A percentile compares a stretch with the other conserved stretches of the same genome.
Conservation (phyloP, 148 eudicot genomes). For the Chenopodium berlandieri region DNA sequence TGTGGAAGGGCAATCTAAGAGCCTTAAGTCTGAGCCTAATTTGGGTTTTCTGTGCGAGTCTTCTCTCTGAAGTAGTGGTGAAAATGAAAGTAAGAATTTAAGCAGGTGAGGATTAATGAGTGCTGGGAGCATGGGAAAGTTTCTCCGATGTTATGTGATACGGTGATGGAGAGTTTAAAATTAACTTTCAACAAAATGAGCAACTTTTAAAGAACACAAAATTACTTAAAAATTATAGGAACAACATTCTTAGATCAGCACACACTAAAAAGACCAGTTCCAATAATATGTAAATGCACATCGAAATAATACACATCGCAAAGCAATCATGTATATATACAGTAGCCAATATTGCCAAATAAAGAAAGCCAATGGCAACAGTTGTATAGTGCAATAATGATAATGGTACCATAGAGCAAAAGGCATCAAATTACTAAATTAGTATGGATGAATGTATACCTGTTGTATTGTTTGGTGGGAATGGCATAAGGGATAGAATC, state of each 20-base stretch:
- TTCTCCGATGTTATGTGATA: neutral
- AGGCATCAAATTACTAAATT: neutral
- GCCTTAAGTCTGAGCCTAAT: neutral
- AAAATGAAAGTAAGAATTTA: neutral
- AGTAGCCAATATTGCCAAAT: neutral
- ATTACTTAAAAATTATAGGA: too few species aligned
- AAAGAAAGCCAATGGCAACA: neutral
- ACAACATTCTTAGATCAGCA: too few species aligned
- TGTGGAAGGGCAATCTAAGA: neutral
- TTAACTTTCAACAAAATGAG: neutral
- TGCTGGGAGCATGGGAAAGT: neutral
- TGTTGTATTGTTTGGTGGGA: conserved; percentile 10
- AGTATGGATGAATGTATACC: neutral
- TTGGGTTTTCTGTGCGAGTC: neutral
- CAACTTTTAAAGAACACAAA: neutral
- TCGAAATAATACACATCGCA: neutral
- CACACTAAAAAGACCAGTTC: neutral
- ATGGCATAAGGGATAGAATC: conserved; percentile 22
- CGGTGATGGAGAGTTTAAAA: neutral
- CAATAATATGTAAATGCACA: neutral
- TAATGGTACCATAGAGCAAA: neutral
- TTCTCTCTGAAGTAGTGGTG: neutral
- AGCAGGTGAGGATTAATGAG: neutral
- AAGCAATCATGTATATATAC: neutral
- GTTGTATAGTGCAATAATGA: neutral